Percentiles rank a stretch among this genome's conserved stretches.
phyloP scores from a whole-genome alignment of 2,329 filamentous ascomycete genomes.

The Aspergillus calidoustus region DNA sequence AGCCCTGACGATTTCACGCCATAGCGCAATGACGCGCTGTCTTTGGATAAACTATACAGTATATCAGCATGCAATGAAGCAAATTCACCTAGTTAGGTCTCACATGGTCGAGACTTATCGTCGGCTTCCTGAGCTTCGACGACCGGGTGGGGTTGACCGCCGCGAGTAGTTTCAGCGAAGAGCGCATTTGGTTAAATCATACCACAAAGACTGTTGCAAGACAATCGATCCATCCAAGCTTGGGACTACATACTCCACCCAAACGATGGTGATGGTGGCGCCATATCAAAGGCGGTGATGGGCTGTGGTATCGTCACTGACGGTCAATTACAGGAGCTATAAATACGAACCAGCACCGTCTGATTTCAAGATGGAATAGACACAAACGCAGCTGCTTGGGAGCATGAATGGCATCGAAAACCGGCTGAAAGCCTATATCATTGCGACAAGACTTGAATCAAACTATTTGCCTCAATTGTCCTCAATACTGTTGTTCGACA shows the following conservation, averaged over 20 bases:
- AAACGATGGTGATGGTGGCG: background rate
- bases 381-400: background rate
- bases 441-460: background rate
- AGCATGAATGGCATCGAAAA: background rate
- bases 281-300: background rate
- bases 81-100: conserved; percentile 17
- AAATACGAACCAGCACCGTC: background rate
- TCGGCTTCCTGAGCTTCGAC: conserved; percentile 42
- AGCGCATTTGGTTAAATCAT: conserved; percentile 33
- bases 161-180: conserved; percentile 33
- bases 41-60: conserved; percentile 46
- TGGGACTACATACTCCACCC: background rate
- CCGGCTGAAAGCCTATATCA: background rate
- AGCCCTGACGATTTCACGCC: conserved; percentile 48
- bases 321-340: background rate
- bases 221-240: background rate
- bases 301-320: background rate
- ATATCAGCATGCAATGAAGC: conserved; percentile 13
- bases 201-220: background rate
- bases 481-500: background rate
- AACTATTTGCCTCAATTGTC: background rate
- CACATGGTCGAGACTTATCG: conserved; percentile 46
- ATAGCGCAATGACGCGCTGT: conserved; percentile 48
- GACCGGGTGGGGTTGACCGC: conserved; percentile 34
- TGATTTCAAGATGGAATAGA: background rate